Evolutionary conservation across 106 monocot genomes (phyloP).

Genomic region (Narthecium ossifragum): DNA sequence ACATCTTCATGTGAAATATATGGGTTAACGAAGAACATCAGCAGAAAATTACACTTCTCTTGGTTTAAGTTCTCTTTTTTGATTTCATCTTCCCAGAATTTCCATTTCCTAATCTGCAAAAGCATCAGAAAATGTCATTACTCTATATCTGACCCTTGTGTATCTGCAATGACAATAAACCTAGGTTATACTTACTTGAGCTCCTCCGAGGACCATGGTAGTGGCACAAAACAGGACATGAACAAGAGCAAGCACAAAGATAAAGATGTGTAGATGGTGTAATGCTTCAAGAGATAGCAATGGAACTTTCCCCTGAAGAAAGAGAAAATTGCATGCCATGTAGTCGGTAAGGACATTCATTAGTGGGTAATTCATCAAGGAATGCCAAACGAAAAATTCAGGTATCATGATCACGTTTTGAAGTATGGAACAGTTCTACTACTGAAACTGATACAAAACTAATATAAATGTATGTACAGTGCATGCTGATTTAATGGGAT

Average conservation of each 20-base stretch:
- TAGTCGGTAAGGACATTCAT: too few relatives aligned
- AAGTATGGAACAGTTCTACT: too few relatives aligned
- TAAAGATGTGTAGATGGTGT: slow-evolving; percentile 90
- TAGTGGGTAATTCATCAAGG: too few relatives aligned
- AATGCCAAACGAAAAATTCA: too few relatives aligned
- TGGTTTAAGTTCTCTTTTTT: slow-evolving; percentile 16
- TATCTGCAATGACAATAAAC: background rate
- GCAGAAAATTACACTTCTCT: slow-evolving; percentile 17
- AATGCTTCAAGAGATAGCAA: slow-evolving; percentile 77
- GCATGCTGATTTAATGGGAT: too few relatives aligned
- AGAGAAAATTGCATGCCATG: too few relatives aligned
- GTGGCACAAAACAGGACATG: slow-evolving; percentile 75
- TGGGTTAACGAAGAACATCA: background rate
- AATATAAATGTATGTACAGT: too few relatives aligned
- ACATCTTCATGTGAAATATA: slow-evolving; percentile 1
- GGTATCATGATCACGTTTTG: too few relatives aligned
- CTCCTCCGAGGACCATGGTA: slow-evolving; percentile 84
- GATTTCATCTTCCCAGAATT: slow-evolving; percentile 67
- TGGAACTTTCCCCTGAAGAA: slow-evolving; percentile 62
- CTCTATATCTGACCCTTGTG: background rate
- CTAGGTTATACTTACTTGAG: slow-evolving; percentile 42
- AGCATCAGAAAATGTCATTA: background rate
- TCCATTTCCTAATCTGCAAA: slow-evolving; percentile 64
- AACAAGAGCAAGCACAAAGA: slow-evolving; percentile 77
- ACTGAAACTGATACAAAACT: too few relatives aligned